Evolutionary conservation across 345 rosid species (phyloP).

Genomic region (Streptanthus diversifolius): DNA sequence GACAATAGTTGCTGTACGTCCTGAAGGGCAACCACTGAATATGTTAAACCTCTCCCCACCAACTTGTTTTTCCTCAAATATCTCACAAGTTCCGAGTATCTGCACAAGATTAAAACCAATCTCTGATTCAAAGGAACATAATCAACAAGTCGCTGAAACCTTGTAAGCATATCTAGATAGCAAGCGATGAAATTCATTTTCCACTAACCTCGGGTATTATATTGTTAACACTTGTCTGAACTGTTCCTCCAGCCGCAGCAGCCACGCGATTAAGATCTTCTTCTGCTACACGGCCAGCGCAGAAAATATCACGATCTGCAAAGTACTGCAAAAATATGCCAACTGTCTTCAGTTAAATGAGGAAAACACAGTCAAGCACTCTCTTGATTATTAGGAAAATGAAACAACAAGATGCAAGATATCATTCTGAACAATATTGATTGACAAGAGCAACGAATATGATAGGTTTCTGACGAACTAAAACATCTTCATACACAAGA

Average conservation of each 20-base stretch:
- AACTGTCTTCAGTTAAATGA: background rate
- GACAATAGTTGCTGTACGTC: constrained; percentile 89
- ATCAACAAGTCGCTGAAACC: constrained; percentile 5
- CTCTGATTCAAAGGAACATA: background rate
- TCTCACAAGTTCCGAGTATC: constrained; percentile 97
- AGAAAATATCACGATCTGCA: constrained; percentile 97
- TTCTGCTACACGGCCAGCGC: constrained; percentile 99
- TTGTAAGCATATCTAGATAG: background rate
- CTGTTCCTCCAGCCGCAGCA: constrained; percentile 95
- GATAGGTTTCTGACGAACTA: background rate
- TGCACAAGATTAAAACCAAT: constrained; percentile 32
- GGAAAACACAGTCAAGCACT: constrained; percentile 1
- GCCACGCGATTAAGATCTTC: constrained; percentile 92
- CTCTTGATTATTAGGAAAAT: background rate
- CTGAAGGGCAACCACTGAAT: constrained; percentile 98
- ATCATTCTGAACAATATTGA: background rate
- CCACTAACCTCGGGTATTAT: constrained; percentile 70
- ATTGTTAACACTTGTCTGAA: constrained; percentile 95
- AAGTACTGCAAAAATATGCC: constrained; percentile 62
- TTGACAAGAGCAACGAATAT: background rate
- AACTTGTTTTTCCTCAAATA: constrained; percentile 95
- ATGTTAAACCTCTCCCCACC: constrained; percentile 98
- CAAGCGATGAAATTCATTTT: constrained; percentile 3
- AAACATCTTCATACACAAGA: background rate
- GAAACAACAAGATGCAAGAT: background rate